Base-by-base conservation (phyloP, 306 rosid genomes). In the Alnus glutinosa region DNA sequence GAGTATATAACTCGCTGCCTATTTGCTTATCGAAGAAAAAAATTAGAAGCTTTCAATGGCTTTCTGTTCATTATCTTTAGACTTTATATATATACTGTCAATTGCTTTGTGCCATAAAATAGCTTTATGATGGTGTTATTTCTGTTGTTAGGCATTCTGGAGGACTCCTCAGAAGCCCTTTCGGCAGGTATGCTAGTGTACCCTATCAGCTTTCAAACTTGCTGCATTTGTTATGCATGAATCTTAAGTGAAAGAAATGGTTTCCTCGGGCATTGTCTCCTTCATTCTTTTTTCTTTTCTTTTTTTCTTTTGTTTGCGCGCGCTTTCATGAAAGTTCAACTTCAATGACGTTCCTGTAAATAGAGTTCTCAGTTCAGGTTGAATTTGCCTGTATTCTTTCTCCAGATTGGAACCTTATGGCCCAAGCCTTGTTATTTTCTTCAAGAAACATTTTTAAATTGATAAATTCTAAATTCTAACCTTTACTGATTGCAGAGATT, bases 151-250 rank as follows among this genome's bases (percentile, higher is more conserved):
- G 99, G 99, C 99, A 68, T 96, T 96, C 82, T 89, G 97, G 95
- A 96, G 99, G 85, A 96, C 86, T 88, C 97, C 99, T 49, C 93
- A 89, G 73, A 96, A 93, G 82, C 99, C 99, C 19, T 96, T 90
- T 89, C 91, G 99, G 36, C 99, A 96, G 97, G 99, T 96, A 86
- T 10, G 64, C 7, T 77, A 18, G 11, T 48, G 32, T 80, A 12
- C 68, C 71, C 61, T 51, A 13, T 11, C 19, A 61, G 30, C 6
- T 57, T 19, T 55, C 50, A 55, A 54, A 54, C 9, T 55, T 63
- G 6, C 64, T 63, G 1, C 7, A 28, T 7, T 36, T 70, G 68
- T 70, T 16, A 8, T 42, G 34, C 59, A 72, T 63, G 51, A 57
- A 63, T 73, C 46, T 54, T 34, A 52, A 63, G 13, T 16, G 61